phyloP scores from a whole-genome alignment of 192 early-diverging fungal species.

The Coemansia sp. region DNA sequence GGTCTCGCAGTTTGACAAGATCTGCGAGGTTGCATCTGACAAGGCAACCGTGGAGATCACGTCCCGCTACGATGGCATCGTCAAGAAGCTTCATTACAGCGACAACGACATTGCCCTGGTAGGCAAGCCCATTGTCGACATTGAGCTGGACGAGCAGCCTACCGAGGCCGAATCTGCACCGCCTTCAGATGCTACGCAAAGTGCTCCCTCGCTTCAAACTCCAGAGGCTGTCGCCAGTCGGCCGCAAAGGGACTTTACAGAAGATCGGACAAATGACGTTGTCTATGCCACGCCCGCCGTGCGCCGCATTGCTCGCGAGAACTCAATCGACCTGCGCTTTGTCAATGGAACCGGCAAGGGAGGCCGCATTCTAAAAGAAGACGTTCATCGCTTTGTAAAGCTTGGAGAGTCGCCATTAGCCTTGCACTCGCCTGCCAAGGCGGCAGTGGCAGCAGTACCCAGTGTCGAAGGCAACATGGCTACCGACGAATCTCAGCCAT shows the following conservation, averaged over 20 bases:
- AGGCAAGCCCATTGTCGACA: constrained; percentile 85
- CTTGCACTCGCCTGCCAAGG: neutral
- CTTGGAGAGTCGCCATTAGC: neutral
- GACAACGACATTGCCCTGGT: constrained; percentile 90
- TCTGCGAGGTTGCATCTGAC: constrained; percentile 97
- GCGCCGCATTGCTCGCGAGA: constrained; percentile 77
- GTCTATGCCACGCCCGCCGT: constrained; percentile 88
- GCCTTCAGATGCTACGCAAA: neutral
- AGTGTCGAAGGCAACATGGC: neutral
- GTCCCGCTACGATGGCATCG: constrained; percentile 85
- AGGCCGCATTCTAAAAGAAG: constrained; percentile 90
- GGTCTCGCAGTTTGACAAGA: constrained; percentile 88
- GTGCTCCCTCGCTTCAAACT: neutral
- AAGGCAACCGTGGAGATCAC: constrained; percentile 99
- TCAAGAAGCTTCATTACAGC: constrained; percentile 77
- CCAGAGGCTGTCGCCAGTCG: neutral
- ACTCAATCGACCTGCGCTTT: constrained; percentile 67
- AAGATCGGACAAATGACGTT: constrained; percentile 29
- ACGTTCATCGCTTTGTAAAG: constrained; percentile 60
- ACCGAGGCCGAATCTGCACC: neutral
- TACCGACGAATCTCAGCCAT: constrained; percentile 13
- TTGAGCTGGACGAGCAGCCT: constrained; percentile 56
- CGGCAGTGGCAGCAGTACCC: neutral
- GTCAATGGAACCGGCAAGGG: constrained; percentile 80
- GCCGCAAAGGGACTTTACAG: constrained; percentile 18